These are phyloP conservation scores for Ceratobasidium sp. DNA, from an alignment of 1,284 basidiomycete species.

Conservation along the genomic window DNA sequence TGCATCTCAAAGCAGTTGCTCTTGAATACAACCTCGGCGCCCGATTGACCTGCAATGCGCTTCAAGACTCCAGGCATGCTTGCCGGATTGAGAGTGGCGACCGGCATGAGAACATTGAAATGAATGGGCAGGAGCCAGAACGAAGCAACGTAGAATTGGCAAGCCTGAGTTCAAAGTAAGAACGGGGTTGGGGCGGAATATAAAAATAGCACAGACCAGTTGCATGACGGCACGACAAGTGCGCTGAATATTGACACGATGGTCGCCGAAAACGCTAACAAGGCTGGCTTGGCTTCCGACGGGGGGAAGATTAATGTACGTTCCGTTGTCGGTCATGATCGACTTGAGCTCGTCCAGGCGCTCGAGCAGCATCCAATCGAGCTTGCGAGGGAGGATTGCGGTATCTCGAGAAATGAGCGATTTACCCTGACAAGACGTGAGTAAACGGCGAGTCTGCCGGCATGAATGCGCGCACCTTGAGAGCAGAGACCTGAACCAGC, in stretches of 20 bases:
- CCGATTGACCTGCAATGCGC: conserved; percentile 79
- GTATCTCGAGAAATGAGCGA: conserved; percentile 92
- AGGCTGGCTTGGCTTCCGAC: conserved; percentile 91
- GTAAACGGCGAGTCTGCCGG: conserved; percentile 17
- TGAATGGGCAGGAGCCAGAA: conserved; percentile 95
- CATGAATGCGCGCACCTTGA: conserved; percentile 69
- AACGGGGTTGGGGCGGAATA: conserved; percentile 37
- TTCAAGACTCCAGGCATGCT: conserved; percentile 89
- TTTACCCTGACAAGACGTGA: conserved; percentile 72
- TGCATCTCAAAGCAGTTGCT: conserved; percentile 98
- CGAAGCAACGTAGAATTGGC: conserved; percentile 94
- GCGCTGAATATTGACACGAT: conserved; percentile 93
- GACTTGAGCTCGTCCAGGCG: conserved; percentile 88
- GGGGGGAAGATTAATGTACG: conserved; percentile 93
- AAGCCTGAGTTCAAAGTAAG: conserved; percentile 67
- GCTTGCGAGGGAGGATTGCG: conserved; percentile 92
- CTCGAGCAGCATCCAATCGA: conserved; percentile 98
- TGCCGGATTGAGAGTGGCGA: conserved; percentile 81
- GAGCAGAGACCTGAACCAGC: conserved; percentile 86
- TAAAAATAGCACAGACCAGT: conserved; percentile 67
- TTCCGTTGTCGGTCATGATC: conserved; percentile 96
- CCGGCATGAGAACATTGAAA: conserved; percentile 90
- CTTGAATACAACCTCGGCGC: conserved; percentile 97
- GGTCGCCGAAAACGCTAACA: conserved; percentile 94
- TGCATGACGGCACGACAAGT: conserved; percentile 97